Percentiles rank a stretch among this genome's conserved stretches.
phyloP scores from a whole-genome alignment of 257 asterid genomes.

The Handroanthus guayacan region DNA sequence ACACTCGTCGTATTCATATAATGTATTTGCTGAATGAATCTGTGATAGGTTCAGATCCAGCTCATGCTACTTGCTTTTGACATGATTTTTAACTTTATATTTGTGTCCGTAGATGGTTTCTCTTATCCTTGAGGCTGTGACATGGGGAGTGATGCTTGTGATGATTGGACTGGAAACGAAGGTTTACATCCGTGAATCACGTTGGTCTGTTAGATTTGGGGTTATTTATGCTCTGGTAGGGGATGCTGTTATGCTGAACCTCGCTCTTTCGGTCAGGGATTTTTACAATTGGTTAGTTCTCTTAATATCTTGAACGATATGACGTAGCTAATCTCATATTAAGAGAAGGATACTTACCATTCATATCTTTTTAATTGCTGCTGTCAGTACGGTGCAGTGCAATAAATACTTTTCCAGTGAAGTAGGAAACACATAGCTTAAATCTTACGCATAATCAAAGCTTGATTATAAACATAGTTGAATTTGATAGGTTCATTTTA shows the following conservation, averaged over 20 bases:
- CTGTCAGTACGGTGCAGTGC: neutral
- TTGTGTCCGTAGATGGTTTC: conserved; percentile 57
- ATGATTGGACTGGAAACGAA: conserved; percentile 76
- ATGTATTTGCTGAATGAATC: conserved; percentile 8
- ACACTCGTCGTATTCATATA: neutral
- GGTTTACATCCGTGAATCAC: conserved; percentile 73
- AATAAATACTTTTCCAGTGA: neutral
- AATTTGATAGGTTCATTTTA: neutral
- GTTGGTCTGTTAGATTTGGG: conserved; percentile 91
- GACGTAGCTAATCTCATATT: conserved; percentile 6
- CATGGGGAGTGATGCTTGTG: conserved; percentile 87
- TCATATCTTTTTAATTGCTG: neutral
- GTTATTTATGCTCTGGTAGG: conserved; percentile 82
- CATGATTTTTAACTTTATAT: conserved; percentile 21
- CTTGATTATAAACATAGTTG: neutral
- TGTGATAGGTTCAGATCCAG: conserved; percentile 10
- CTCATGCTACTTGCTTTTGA: conserved; percentile 26
- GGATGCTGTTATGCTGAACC: conserved; percentile 81
- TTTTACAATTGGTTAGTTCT: conserved; percentile 70
- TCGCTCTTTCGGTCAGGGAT: conserved; percentile 64
- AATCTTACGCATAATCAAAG: neutral
- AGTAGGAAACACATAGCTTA: neutral
- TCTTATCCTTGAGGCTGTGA: conserved; percentile 69
- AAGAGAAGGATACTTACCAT: neutral
- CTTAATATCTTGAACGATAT: conserved; percentile 18